Base-by-base conservation (phyloP, 2,329 filamentous ascomycete species). In the Diatrype stigma region DNA sequence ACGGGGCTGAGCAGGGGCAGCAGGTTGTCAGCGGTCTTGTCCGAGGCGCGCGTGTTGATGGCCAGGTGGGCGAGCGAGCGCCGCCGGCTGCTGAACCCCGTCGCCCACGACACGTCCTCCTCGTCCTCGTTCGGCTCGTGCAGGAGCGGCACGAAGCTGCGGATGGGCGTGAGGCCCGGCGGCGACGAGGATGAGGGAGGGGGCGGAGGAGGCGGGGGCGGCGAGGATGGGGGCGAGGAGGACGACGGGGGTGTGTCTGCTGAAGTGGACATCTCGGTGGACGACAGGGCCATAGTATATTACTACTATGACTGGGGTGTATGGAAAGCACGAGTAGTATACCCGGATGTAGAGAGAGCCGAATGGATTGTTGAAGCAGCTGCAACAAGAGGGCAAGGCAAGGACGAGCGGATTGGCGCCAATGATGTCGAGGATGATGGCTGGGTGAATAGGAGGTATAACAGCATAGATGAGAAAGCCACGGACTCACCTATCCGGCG, bases 1-100 rank as follows among this genome's bases (percentile, higher is more conserved):
- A 60, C 50, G 49, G 65, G 66, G 62, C 66, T 70, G 60, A 66
- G 63, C 19, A 62, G 59, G 37, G 62, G 62, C 40, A 65, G 59
- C 47, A 62, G 28, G 37, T 62, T 50, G 61, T 66, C 54, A 65
- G 62, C 57, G 60, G 49, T 54, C 45, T 53, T 51, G 19, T 53
- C 50, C 30, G 42, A 49, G 19, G 53, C 30, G 35, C 52, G 52
- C 11, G 55, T 56, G 19, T 55, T 56, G 22, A 60, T 57, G 4
- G 57, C 55, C n/a, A 60, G 52, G 14, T 55, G 52, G 3, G 56
- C 56, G 17, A 56, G 51, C 26, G 59, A 56, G 30, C 56, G 53
- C 5, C 55, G 54, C 19, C 62, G 60, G 38, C 60, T 55, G 38
- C 51, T 61, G 34, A 54, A 54, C 16, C 54, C 58, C 23, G 59